phyloP scores from a whole-genome alignment of 305 asterid species.

The Rubia tinctorum region DNA sequence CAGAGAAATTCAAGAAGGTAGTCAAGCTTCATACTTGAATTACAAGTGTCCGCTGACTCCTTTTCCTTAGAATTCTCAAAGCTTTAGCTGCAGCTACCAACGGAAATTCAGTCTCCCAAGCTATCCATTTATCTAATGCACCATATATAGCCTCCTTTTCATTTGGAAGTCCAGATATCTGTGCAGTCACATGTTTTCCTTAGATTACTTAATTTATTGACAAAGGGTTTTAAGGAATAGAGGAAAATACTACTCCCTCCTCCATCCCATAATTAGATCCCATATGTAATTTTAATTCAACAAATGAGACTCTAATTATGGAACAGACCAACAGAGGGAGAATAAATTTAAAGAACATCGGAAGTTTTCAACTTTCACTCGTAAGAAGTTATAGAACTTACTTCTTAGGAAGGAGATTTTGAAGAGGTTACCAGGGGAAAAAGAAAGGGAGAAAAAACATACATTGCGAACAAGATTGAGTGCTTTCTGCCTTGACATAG shows the following conservation, averaged over 20 bases:
- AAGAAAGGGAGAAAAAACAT: constrained; percentile 3
- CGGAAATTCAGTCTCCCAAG: constrained; percentile 96
- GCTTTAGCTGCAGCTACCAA: constrained; percentile 88
- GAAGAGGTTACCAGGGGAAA: background rate
- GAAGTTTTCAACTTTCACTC: no score
- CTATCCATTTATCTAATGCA: constrained; percentile 82
- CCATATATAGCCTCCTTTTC: constrained; percentile 82
- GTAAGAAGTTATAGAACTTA: background rate
- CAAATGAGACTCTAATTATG: background rate
- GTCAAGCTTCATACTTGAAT: constrained; percentile 57
- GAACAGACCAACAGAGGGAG: background rate
- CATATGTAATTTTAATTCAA: background rate
- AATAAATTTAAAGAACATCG: background rate
- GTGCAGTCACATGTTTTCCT: constrained; percentile 16
- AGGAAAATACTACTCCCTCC: background rate
- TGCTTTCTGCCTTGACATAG: constrained; percentile 85
- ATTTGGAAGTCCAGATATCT: constrained; percentile 77
- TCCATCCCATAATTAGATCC: background rate
- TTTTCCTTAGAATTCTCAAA: constrained; percentile 58
- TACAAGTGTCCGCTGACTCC: constrained; percentile 66
- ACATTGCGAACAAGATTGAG: constrained; percentile 60
- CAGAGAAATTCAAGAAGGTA: constrained; percentile 1
- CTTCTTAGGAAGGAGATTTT: background rate
- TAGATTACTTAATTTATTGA: background rate
- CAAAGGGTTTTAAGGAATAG: background rate